Evolutionary conservation across 1,284 basidiomycete species (phyloP).

Genomic region (Erythrobasidium hasegawianum): DNA sequence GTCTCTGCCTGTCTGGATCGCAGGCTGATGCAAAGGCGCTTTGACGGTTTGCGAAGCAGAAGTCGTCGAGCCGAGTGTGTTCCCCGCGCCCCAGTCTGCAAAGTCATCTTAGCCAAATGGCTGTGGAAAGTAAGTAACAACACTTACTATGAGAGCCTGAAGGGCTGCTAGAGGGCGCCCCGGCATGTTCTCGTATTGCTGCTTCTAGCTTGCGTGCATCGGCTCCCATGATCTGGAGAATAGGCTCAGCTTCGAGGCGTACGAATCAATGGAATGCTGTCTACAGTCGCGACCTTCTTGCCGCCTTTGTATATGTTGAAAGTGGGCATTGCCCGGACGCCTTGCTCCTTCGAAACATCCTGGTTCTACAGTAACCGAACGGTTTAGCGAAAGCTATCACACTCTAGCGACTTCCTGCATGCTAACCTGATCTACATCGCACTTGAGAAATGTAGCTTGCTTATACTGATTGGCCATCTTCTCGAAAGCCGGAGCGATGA

Average conservation of each 20-base stretch:
- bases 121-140: background rate
- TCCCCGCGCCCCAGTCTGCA: slow-evolving; percentile 22
- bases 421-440: slow-evolving; percentile 23
- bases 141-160: slow-evolving; percentile 14
- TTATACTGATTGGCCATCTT: slow-evolving; percentile 21
- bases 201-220: slow-evolving; percentile 25
- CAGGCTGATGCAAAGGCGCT: slow-evolving; percentile 14
- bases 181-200: slow-evolving; percentile 22
- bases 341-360: slow-evolving; percentile 23
- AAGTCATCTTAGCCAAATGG: background rate
- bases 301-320: slow-evolving; percentile 33
- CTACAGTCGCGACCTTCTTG: slow-evolving; percentile 26
- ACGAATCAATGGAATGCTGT: background rate
- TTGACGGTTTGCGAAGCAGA: slow-evolving; percentile 11
- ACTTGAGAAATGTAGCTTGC: slow-evolving; percentile 28
- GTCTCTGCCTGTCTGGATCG: background rate
- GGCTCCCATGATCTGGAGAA: slow-evolving; percentile 20
- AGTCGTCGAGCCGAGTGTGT: slow-evolving; percentile 13
- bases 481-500: slow-evolving; percentile 28
- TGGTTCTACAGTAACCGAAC: background rate
- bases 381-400: background rate
- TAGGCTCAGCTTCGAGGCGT: background rate
- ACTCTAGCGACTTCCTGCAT: background rate
- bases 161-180: slow-evolving; percentile 8
- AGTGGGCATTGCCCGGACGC: slow-evolving; percentile 28